Evolutionary conservation across 2,329 filamentous ascomycete genomes (phyloP), one percentile per base, ranked within the genome.

Genomic region (Monilinia fructicola): DNA sequence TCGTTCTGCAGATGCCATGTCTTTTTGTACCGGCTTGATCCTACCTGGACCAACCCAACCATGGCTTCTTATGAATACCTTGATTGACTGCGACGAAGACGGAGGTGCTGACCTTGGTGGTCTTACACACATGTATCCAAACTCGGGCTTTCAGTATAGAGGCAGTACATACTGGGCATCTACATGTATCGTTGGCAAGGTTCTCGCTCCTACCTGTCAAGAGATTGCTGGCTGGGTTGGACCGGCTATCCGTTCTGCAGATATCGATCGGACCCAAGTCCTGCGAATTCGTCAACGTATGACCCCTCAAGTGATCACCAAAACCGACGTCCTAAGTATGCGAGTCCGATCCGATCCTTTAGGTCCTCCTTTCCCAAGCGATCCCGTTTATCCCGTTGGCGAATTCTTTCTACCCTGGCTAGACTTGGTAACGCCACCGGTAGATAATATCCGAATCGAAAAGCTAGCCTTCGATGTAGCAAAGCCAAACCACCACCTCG

Each of bases 81-180:
- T 93, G 54, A 87, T 92, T 70, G 90, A 92, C 75, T 85, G 90
- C 71, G 90, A 92, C 73, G 86, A 87, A 2, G 89, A 91, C 74
- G 83, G 83, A 4, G 87, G 86, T 3, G 86, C 85, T 6, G 80
- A 86, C 10, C 83, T 92, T 21, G 86, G 87, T 14, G 82, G 89
- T 44, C 82, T 93, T 11, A 88, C 87, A 1, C 87, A 91, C 50
- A 82, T 89, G 71, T 84, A 89, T 67, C 88, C 88, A 0, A 81
- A 87, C 71, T 87, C 87, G 69, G 90, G 90, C 21, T 92, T 93
- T 74, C 90, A 93, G 78, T 92, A 92, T 75, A 87, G 88, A 72
- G 88, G 87, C 66, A 89, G 89, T 74, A 92, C 90, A 1, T 93
- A 92, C 80, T 93, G 90, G 90, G 87, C 89, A 3, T 84, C 87